These are phyloP conservation scores for Boletus eberwhitei DNA, from an alignment of 768 basidiomycete species.

Conservation along the genomic window DNA sequence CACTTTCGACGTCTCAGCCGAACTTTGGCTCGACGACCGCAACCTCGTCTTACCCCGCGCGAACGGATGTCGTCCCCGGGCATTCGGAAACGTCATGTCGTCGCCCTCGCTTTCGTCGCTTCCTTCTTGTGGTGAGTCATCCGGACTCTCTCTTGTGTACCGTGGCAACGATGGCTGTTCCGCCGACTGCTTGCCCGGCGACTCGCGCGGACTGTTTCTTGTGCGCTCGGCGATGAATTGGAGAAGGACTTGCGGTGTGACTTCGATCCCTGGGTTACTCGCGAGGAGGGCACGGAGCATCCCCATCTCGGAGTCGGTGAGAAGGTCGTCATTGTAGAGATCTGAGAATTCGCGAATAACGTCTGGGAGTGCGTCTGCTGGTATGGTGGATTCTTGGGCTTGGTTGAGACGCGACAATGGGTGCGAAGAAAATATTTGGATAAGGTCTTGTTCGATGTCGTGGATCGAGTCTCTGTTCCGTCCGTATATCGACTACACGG, in stretches of 20 bases:
- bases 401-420: conserved; percentile 57
- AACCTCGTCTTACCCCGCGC: conserved; percentile 30
- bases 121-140: conserved; percentile 33
- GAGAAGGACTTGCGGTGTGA: conserved; percentile 65
- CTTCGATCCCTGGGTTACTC: conserved; percentile 59
- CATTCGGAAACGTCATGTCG: conserved; percentile 34
- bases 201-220: conserved; percentile 34
- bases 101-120: conserved; percentile 34
- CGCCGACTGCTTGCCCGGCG: conserved; percentile 19
- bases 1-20: conserved; percentile 41
- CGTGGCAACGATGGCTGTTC: conserved; percentile 14
- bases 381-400: conserved; percentile 60
- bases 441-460: conserved; percentile 67
- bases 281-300: conserved; percentile 57
- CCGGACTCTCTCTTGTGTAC: conserved; percentile 29
- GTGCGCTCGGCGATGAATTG: conserved; percentile 63
- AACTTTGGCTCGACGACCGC: conserved; percentile 60
- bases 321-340: conserved; percentile 59
- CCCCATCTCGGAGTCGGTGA: conserved; percentile 59
- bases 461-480: conserved; percentile 68
- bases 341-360: conserved; percentile 64
- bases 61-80: conserved; percentile 38
- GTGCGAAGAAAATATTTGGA: conserved; percentile 65
- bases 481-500: conserved; percentile 38
- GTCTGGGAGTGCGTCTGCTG: conserved; percentile 67